A percentile compares a stretch with the other conserved stretches of the same genome.
Conservation (phyloP, 148 eudicot genomes). For the Dianthus caryophyllus region DNA sequence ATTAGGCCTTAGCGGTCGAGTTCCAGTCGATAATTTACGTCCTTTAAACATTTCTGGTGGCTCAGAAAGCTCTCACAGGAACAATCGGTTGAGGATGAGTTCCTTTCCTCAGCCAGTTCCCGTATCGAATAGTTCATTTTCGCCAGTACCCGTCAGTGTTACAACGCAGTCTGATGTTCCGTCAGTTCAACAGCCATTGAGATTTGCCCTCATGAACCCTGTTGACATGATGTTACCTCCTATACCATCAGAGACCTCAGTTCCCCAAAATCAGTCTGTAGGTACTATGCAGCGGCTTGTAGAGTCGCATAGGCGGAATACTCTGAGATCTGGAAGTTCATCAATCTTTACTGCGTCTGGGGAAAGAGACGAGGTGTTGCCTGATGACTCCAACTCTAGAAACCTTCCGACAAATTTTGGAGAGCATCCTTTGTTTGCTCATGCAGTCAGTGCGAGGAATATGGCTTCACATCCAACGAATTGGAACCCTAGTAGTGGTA, state of each 20-base stretch:
- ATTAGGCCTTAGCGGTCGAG: constrained; percentile 41
- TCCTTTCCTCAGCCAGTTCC: constrained; percentile 44
- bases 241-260: constrained; percentile 29
- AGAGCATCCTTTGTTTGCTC: constrained; percentile 61
- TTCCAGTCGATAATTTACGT: constrained; percentile 34
- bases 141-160: constrained; percentile 23
- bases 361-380: constrained; percentile 28
- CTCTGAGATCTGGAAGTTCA: constrained; percentile 41
- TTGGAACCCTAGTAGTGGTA: constrained; percentile 44
- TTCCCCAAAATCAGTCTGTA: constrained; percentile 34
- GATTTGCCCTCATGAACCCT: constrained; percentile 40
- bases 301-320: constrained; percentile 56
- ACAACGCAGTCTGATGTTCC: constrained; percentile 27
- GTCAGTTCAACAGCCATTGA: constrained; percentile 38
- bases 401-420: constrained; percentile 43
- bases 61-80: constrained; percentile 49
- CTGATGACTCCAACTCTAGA: constrained; percentile 41
- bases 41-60: constrained; percentile 30
- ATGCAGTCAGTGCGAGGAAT: constrained; percentile 44
- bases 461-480: constrained; percentile 36
- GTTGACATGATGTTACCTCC: constrained; percentile 37
- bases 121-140: constrained; percentile 27
- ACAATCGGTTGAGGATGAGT: constrained; percentile 52
- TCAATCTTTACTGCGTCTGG: constrained; percentile 31
- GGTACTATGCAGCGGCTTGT: constrained; percentile 42